A percentile compares a stretch with the other conserved stretches of the same genome.
phyloP scores from a whole-genome alignment of 2,329 filamentous ascomycete species.

The Alternaria burnsii region DNA sequence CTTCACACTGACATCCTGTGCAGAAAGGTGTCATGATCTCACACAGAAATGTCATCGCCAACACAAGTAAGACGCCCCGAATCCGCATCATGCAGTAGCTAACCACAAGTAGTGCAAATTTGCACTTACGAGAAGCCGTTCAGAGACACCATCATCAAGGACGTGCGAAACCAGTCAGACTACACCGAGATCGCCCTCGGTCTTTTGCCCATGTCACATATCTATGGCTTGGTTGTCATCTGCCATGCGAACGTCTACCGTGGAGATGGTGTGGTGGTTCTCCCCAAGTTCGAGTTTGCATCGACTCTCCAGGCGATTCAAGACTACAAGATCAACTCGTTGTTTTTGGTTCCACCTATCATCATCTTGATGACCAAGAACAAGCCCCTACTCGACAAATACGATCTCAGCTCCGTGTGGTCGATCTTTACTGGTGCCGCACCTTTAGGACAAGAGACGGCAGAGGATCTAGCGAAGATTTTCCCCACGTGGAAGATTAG shows the following conservation, averaged over 20 bases:
- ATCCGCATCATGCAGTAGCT: neutral
- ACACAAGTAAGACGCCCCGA: slow-evolving; percentile 56
- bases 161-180: slow-evolving; percentile 49
- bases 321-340: slow-evolving; percentile 70
- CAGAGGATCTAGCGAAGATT: slow-evolving; percentile 67
- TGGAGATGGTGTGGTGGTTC: slow-evolving; percentile 76
- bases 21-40: slow-evolving; percentile 87
- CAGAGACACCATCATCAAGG: slow-evolving; percentile 52
- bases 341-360: slow-evolving; percentile 81
- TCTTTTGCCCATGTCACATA: slow-evolving; percentile 82
- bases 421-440: slow-evolving; percentile 78
- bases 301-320: slow-evolving; percentile 71
- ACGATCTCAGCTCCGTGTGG: slow-evolving; percentile 74
- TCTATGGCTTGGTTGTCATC: slow-evolving; percentile 79
- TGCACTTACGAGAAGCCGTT: slow-evolving; percentile 58
- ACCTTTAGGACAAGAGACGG: slow-evolving; percentile 77
- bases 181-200: slow-evolving; percentile 68
- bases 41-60: slow-evolving; percentile 80
- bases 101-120: slow-evolving; percentile 63
- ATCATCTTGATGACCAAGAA: slow-evolving; percentile 78
- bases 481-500: slow-evolving; percentile 72
- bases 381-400: slow-evolving; percentile 67
- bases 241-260: slow-evolving; percentile 71
- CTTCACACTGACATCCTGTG: slow-evolving; percentile 13
- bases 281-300: slow-evolving; percentile 79